Evolutionary conservation across 2,329 filamentous ascomycete genomes (phyloP).

Genomic region (Madurella mycetomatis): DNA sequence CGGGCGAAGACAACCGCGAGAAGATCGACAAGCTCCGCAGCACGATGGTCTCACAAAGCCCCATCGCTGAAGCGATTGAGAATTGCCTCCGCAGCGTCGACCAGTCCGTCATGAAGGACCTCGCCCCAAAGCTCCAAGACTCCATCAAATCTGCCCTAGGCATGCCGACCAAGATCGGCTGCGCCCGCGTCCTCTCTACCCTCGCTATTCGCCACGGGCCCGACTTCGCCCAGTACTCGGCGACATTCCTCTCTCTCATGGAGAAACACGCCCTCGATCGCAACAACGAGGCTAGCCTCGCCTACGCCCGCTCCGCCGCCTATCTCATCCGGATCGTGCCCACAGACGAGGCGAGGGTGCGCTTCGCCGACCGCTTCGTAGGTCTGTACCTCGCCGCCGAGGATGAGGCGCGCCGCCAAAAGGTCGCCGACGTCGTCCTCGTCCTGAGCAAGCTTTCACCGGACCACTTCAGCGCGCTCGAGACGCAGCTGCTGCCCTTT

Average conservation of each 20-base stretch:
- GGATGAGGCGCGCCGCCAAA: conserved; percentile 67
- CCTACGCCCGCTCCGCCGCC: conserved; percentile 80
- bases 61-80: conserved; percentile 89
- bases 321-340: conserved; percentile 67
- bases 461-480: conserved; percentile 77
- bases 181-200: conserved; percentile 77
- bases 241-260: conserved; percentile 70
- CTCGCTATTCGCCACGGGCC: conserved; percentile 75
- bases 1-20: conserved; percentile 79
- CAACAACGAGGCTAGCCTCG: conserved; percentile 88
- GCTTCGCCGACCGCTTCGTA: conserved; percentile 52
- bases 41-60: conserved; percentile 75
- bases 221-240: conserved; percentile 70
- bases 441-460: conserved; percentile 81
- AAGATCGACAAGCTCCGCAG: conserved; percentile 86
- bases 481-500: conserved; percentile 74
- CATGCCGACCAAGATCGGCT: conserved; percentile 90
- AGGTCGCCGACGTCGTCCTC: conserved; percentile 77
- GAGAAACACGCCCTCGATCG: conserved; percentile 81
- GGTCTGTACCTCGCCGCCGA: conserved; percentile 78
- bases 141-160: conserved; percentile 84
- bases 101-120: conserved; percentile 66
- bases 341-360: conserved; percentile 42
- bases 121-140: conserved; percentile 68
- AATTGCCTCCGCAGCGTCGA: conserved; percentile 82